phyloP scores from a whole-genome alignment of 768 basidiomycete genomes.

The Hypholoma sublateritium region DNA sequence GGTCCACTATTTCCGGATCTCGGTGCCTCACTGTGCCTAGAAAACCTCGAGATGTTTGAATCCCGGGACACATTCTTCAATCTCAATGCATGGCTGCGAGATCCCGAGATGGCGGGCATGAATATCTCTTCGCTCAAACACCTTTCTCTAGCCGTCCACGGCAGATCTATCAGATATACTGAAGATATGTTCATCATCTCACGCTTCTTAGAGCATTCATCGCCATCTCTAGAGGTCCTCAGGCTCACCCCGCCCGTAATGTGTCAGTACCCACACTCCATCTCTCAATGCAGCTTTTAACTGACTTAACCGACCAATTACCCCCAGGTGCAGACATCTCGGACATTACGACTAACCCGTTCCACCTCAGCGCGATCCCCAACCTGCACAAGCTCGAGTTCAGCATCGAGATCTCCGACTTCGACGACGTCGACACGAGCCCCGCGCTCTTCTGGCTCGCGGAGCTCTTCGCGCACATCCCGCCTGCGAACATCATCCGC shows the following conservation, averaged over 20 bases:
- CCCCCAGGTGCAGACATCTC: background rate
- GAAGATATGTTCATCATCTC: conserved; percentile 3
- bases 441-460: conserved; percentile 3
- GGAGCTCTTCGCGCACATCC: conserved; percentile 2
- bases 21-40: background rate
- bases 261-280: background rate
- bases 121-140: background rate
- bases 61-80: background rate
- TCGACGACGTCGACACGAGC: conserved; percentile 3
- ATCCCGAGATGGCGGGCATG: background rate
- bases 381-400: conserved; percentile 6
- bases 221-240: background rate
- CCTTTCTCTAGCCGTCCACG: background rate
- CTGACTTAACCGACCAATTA: background rate
- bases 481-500: conserved; percentile 2
- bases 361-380: conserved; percentile 1
- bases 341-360: conserved; percentile 1
- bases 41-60: conserved; percentile 1
- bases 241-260: background rate
- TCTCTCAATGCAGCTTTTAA: background rate
- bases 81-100: background rate
- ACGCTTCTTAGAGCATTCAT: background rate
- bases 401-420: conserved; percentile 8
- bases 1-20: background rate
- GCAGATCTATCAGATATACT: background rate